Conservation (phyloP, 1,284 basidiomycete species). For the Naganishia albida region DNA sequence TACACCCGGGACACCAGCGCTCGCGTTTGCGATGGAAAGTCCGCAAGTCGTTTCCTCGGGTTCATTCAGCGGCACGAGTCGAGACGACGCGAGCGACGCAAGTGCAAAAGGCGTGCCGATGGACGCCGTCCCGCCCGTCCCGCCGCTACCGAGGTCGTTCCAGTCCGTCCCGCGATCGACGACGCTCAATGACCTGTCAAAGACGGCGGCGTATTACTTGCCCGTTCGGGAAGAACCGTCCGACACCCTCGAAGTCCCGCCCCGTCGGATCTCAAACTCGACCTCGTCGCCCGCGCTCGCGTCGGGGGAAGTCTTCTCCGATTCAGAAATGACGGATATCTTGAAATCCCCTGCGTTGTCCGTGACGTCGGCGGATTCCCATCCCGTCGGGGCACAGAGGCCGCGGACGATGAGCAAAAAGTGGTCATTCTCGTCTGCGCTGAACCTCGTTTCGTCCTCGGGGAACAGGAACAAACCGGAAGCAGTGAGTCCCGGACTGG, state of each 20-base stretch:
- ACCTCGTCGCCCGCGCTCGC: conserved; percentile 28
- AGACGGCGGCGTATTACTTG: conserved; percentile 20
- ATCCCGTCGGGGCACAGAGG: not conserved
- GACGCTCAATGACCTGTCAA: conserved; percentile 12
- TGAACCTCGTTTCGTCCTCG: conserved; percentile 69
- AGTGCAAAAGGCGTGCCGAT: no score
- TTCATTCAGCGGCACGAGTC: not conserved
- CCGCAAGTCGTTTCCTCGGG: not conserved
- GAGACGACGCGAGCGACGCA: no score
- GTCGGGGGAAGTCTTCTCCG: conserved; percentile 11
- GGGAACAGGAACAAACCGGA: conserved; percentile 43
- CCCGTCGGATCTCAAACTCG: conserved; percentile 21
- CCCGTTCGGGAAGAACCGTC: conserved; percentile 25
- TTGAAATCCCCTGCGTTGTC: conserved; percentile 24
- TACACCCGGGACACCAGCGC: not conserved
- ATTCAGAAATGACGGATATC: conserved; percentile 2
- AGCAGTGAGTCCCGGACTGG: conserved; percentile 35
- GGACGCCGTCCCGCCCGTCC: conserved; percentile 79
- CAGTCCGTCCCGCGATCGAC: conserved; percentile 52
- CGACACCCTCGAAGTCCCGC: conserved; percentile 3
- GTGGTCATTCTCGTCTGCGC: conserved; percentile 89
- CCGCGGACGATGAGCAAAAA: conserved; percentile 67
- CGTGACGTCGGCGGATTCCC: conserved; percentile 24
- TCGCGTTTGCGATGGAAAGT: not conserved
- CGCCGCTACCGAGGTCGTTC: conserved; percentile 91